Evolutionary conservation across 2,329 filamentous ascomycete genomes (phyloP), one percentile per base, ranked within the genome.

Genomic region (Sclerotinia nivalis): DNA sequence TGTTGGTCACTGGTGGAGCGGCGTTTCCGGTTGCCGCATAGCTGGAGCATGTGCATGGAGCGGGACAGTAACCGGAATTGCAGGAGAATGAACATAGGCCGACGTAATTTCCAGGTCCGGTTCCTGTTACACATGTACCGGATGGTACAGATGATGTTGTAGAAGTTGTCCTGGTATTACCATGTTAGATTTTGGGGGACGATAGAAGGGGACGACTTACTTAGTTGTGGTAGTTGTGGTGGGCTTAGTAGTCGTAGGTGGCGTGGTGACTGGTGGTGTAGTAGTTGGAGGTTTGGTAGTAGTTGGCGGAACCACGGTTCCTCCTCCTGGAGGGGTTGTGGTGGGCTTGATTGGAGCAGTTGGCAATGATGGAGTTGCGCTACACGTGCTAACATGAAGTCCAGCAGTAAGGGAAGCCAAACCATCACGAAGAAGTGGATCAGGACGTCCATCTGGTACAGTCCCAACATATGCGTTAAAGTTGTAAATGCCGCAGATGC

Each of bases 41-140:
- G 15, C 28, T 60, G 22, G 67, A 55, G n/a, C 68, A 69, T 50
- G 62, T 67, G n/a, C 68, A 69, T 31, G 62, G 61, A 12, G 69
- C 43, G n/a, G 74, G 74, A 37, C 75, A 76, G 61, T 73, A 74
- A 6, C 74, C 75, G 47, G 71, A 76, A 25, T 70, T 72, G 5
- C 75, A 73, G 2, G 72, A 66, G 49, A 79, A 81, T 40, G 73
- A 55, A 72, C 80, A 82, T 10, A 82, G 77, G 2, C 79, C 80
- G 5, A 68, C 65, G 50, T 79, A 80, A 71, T 82, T 80, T n/a
- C 78, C 71, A 18, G 77, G 76, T 28, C 78, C 76, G 31, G 69
- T 68, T 28, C 74, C 74, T 28, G 70, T 64, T 34, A 73, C 69
- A 31, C 74, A 76, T 47, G n/a, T 49, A 12, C 55, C 31, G 67